Conservation (phyloP, 2,329 filamentous ascomycete species). For the Penicillium sp. region DNA sequence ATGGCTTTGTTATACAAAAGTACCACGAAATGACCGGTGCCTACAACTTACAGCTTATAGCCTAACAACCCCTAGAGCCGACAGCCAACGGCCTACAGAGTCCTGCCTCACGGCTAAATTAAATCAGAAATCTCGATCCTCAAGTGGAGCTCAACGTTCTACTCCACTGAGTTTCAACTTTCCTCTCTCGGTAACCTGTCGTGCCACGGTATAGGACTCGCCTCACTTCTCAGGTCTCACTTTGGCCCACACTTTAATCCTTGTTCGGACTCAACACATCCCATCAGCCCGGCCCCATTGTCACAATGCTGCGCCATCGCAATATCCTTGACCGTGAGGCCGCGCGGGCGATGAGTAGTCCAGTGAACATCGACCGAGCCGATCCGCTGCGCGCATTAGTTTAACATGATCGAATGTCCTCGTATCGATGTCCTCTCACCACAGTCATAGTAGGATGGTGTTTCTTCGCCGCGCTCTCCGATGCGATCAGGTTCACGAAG, state of each 20-base stretch:
- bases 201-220: not conserved
- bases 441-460: constrained; percentile 42
- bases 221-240: too few species aligned
- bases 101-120: not conserved
- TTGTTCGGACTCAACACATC: constrained; percentile 31
- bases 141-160: not conserved
- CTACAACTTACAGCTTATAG: too few species aligned
- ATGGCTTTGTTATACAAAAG: not conserved
- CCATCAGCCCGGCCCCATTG: constrained; percentile 34
- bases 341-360: constrained; percentile 42
- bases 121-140: not conserved
- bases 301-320: constrained; percentile 39
- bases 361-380: constrained; percentile 41
- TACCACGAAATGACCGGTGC: not conserved
- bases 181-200: constrained; percentile 1
- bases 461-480: constrained; percentile 37
- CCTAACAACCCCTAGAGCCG: too few species aligned
- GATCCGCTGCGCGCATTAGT: constrained; percentile 28
- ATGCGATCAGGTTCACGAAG: constrained; percentile 38
- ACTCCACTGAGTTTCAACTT: constrained; percentile 1
- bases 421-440: constrained; percentile 24
- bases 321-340: constrained; percentile 38
- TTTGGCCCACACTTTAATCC: constrained; percentile 29
- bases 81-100: too few species aligned
- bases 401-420: not conserved